Percentiles rank a stretch among this genome's conserved stretches.
These are phyloP conservation scores for Galerina sulciceps DNA, from an alignment of 768 basidiomycete genomes.

Conservation along the genomic window DNA sequence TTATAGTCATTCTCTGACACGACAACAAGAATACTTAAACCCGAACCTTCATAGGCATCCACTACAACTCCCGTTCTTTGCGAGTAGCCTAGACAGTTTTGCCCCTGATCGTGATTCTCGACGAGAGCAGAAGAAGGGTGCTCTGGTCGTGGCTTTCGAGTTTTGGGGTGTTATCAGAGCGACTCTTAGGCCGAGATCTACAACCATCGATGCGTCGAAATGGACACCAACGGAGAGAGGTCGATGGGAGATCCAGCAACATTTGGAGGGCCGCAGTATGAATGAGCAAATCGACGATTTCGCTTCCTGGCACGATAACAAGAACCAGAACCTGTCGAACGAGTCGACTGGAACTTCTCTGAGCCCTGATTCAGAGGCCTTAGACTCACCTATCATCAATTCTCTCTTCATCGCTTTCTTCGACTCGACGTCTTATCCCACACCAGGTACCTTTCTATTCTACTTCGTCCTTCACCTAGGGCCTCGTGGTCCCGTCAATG, in stretches of 20 bases:
- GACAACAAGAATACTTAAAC: too few relatives aligned
- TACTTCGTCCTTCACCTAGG: conserved; percentile 38
- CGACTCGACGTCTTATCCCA: conserved; percentile 29
- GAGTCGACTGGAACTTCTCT: background rate
- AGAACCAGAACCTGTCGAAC: background rate
- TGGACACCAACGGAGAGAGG: background rate
- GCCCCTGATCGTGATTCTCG: too few relatives aligned
- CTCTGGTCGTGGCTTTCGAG: too few relatives aligned
- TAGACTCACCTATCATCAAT: conserved; percentile 14
- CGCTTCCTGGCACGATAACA: background rate
- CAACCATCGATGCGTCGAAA: too few relatives aligned
- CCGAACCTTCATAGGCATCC: too few relatives aligned
- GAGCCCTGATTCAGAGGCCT: background rate
- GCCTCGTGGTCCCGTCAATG: conserved; percentile 6
- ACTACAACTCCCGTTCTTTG: too few relatives aligned
- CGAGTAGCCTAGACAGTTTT: too few relatives aligned
- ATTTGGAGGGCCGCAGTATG: background rate
- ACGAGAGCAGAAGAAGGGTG: too few relatives aligned
- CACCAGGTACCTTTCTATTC: conserved; percentile 40
- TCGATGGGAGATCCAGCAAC: too few relatives aligned
- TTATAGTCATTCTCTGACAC: too few relatives aligned
- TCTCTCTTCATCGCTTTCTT: conserved; percentile 25
- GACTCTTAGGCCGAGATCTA: too few relatives aligned
- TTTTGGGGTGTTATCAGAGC: too few relatives aligned
- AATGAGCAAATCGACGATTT: background rate